phyloP scores from a whole-genome alignment of 352 stramenopile genomes.

The Globisporangium perplexum region DNA sequence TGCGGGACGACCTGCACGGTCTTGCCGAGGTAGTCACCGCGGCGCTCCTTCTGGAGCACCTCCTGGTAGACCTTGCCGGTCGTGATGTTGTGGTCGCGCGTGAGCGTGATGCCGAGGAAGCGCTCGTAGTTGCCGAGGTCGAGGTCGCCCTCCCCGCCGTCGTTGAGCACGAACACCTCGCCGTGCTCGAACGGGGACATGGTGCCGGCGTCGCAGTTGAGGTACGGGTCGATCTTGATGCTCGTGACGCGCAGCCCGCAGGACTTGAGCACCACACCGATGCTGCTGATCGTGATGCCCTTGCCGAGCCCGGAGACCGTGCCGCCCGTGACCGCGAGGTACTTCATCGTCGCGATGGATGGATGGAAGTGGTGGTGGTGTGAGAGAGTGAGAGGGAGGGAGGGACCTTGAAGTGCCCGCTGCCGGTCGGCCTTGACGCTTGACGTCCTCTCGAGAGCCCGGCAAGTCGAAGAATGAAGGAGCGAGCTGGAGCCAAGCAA shows the following conservation, averaged over 20 bases:
- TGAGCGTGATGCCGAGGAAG: slow-evolving; percentile 96
- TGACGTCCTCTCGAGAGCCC: no score
- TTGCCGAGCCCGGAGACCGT: slow-evolving; percentile 99
- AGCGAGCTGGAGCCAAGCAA: no score
- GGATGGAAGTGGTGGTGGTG: slow-evolving; percentile 2
- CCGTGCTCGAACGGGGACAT: slow-evolving; percentile 97
- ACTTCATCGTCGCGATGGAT: slow-evolving; percentile 86
- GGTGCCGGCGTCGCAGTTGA: slow-evolving; percentile 98
- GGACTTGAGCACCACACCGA: slow-evolving; percentile 97
- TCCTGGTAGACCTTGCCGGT: slow-evolving; percentile 98
- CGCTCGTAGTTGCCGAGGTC: slow-evolving; percentile 99
- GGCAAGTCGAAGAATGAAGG: no score
- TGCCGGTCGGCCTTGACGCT: no score
- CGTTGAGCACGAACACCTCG: slow-evolving; percentile 97
- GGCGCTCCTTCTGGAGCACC: slow-evolving; percentile 95
- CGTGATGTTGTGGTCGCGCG: slow-evolving; percentile 98
- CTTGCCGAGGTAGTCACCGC: slow-evolving; percentile 98
- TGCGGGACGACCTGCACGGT: slow-evolving; percentile 98
- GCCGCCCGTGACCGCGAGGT: slow-evolving; percentile 97
- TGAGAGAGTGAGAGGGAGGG: neutral
- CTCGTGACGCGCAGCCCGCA: slow-evolving; percentile 93
- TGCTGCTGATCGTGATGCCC: slow-evolving; percentile 98
- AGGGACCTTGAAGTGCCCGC: slow-evolving; percentile 3
- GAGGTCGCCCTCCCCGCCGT: slow-evolving; percentile 96
- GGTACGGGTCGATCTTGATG: slow-evolving; percentile 99